Percentiles rank a stretch among this genome's conserved stretches.
phyloP scores from a whole-genome alignment of 2,329 filamentous ascomycete species.

The Didymella pinodella region DNA sequence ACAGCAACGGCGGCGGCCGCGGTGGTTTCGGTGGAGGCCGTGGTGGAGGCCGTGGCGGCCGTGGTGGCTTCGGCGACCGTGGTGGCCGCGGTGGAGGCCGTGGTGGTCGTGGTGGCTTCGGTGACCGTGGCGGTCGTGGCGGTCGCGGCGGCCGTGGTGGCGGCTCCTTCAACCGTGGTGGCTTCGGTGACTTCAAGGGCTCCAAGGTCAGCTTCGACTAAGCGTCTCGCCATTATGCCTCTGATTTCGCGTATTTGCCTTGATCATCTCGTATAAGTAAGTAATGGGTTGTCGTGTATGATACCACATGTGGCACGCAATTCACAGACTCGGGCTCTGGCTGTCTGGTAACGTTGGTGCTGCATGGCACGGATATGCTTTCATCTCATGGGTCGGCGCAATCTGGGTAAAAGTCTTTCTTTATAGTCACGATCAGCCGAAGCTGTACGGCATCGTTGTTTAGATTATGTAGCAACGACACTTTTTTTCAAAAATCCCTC shows the following conservation, averaged over 20 bases:
- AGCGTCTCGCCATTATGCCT: constrained; percentile 17
- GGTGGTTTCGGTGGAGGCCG: constrained; percentile 61
- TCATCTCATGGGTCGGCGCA: constrained; percentile 22
- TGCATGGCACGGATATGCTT: constrained; percentile 24
- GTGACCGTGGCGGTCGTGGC: constrained; percentile 55
- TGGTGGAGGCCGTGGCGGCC: constrained; percentile 58
- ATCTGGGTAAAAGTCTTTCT: constrained; percentile 22
- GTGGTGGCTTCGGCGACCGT: constrained; percentile 59
- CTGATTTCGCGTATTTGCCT: constrained; percentile 28
- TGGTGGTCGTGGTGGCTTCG: constrained; percentile 57
- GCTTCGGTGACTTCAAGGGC: constrained; percentile 75
- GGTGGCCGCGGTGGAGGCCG: constrained; percentile 56
- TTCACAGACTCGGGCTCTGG: constrained; percentile 21
- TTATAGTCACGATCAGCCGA: constrained; percentile 15
- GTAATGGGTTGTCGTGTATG: constrained; percentile 31
- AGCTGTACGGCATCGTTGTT: constrained; percentile 15
- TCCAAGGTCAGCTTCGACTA: constrained; percentile 76
- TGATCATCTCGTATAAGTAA: constrained; percentile 36
- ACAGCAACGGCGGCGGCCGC: constrained; percentile 63
- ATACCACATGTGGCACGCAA: constrained; percentile 28
- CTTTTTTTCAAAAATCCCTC: neutral
- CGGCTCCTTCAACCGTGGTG: constrained; percentile 58
- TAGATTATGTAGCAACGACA: constrained; percentile 27
- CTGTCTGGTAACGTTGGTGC: constrained; percentile 20
- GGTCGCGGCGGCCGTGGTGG: constrained; percentile 58